These are phyloP conservation scores for Telopea speciosissima DNA, from an alignment of 177 flowering plant genomes.

Conservation along the genomic window DNA sequence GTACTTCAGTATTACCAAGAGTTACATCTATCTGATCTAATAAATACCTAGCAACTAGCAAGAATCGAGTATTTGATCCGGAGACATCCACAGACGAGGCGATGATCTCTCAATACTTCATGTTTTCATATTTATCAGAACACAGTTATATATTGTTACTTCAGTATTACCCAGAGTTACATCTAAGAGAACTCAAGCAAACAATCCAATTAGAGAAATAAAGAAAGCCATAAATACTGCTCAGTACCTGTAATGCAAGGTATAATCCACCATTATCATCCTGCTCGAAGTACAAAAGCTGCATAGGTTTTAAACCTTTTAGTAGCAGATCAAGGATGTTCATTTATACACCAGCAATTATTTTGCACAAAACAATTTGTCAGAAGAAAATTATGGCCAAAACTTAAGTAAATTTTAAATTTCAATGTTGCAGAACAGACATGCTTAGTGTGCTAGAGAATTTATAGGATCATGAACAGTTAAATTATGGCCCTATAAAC, in stretches of 20 bases:
- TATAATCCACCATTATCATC: constrained; percentile 78
- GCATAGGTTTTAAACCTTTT: constrained; percentile 24
- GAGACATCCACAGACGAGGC: neutral
- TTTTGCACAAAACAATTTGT: neutral
- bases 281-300: constrained; percentile 90
- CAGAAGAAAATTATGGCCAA: neutral
- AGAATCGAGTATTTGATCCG: neutral
- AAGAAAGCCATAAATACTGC: neutral
- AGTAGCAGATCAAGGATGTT: neutral
- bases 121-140: neutral
- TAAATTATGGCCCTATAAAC: neutral
- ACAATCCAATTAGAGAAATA: neutral
- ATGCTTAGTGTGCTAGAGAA: neutral
- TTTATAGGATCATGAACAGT: neutral
- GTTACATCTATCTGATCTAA: too few species aligned
- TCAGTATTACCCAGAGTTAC: neutral
- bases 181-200: neutral
- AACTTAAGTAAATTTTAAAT: neutral
- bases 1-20: neutral
- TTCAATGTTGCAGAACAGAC: neutral
- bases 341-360: neutral
- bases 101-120: neutral
- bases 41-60: neutral
- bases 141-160: neutral
- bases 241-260: constrained; percentile 85